Evolutionary conservation across 1,284 basidiomycete genomes (phyloP).

Genomic region (Athelia psychrophila): DNA sequence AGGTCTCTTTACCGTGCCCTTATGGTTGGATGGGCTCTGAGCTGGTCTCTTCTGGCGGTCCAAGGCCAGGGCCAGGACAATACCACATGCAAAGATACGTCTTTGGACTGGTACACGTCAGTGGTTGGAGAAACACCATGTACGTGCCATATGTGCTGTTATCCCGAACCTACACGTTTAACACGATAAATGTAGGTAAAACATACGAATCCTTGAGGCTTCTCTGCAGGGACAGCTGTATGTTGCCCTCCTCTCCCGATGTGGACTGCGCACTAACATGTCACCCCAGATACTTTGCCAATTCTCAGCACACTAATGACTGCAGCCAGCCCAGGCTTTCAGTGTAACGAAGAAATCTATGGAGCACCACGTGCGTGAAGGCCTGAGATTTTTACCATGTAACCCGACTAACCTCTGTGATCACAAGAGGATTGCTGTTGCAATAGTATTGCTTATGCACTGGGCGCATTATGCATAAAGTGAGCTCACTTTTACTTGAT

Average conservation of each 20-base stretch:
- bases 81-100: constrained; percentile 6
- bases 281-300: constrained; percentile 1
- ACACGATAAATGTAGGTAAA: constrained; percentile 1
- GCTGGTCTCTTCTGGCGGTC: constrained; percentile 1
- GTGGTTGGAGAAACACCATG: constrained; percentile 19
- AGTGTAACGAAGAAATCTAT: constrained; percentile 17
- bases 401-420: neutral
- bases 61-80: constrained; percentile 2
- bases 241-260: neutral
- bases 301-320: constrained; percentile 4
- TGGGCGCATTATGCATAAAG: constrained; percentile 21
- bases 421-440: constrained; percentile 15
- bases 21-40: neutral
- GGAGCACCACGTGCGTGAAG: constrained; percentile 10
- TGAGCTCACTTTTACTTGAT: constrained; percentile 1
- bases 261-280: neutral
- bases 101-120: constrained; percentile 15
- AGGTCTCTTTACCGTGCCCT: too few relatives aligned
- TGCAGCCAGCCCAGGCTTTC: constrained; percentile 9
- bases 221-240: constrained; percentile 16
- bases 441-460: constrained; percentile 15
- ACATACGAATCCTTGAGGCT: constrained; percentile 17
- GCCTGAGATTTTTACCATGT: neutral
- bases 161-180: neutral
- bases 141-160: constrained; percentile 4